A percentile compares a stretch with the other conserved stretches of the same genome.
Evolutionary conservation across 1,284 basidiomycete genomes (phyloP).

Genomic region (Marasmius sp.): DNA sequence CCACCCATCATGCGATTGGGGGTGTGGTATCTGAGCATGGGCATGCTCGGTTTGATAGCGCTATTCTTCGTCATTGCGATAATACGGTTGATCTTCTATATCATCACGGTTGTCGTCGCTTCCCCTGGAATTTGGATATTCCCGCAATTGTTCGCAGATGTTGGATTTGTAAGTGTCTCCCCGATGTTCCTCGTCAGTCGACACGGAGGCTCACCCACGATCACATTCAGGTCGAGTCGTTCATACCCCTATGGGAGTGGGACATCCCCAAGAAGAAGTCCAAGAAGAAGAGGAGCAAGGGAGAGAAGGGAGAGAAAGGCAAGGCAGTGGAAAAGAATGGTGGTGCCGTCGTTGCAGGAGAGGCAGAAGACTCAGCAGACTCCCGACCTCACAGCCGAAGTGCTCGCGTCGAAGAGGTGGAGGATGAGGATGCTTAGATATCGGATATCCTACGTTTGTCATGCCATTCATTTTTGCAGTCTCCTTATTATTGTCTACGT

Average conservation of each 20-base stretch:
- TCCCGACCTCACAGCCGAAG: conserved; percentile 62
- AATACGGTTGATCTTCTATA: conserved; percentile 91
- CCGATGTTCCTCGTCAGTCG: conserved; percentile 7
- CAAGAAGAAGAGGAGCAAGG: conserved; percentile 65
- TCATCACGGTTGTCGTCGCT: conserved; percentile 85
- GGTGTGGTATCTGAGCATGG: conserved; percentile 94
- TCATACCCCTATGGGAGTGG: conserved; percentile 98
- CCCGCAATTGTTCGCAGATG: conserved; percentile 97
- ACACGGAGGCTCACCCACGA: conserved; percentile 5
- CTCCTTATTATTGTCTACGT: not conserved
- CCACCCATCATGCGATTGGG: conserved; percentile 91
- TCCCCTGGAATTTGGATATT: conserved; percentile 99
- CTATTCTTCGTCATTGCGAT: conserved; percentile 93
- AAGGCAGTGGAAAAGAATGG: conserved; percentile 15
- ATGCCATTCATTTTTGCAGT: not conserved
- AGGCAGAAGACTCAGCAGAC: conserved; percentile 49
- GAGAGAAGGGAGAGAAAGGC: conserved; percentile 34
- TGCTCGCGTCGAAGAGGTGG: conserved; percentile 59
- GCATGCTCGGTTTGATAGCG: conserved; percentile 85
- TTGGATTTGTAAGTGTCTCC: conserved; percentile 85
- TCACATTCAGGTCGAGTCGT: conserved; percentile 84
- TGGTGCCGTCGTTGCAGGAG: conserved; percentile 46
- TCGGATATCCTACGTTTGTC: not conserved
- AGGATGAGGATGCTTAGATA: conserved; percentile 49
- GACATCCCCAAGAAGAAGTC: conserved; percentile 91